These are phyloP conservation scores for Apodospora peruviana DNA, from an alignment of 495 filamentous ascomycete species.

Conservation along the genomic window DNA sequence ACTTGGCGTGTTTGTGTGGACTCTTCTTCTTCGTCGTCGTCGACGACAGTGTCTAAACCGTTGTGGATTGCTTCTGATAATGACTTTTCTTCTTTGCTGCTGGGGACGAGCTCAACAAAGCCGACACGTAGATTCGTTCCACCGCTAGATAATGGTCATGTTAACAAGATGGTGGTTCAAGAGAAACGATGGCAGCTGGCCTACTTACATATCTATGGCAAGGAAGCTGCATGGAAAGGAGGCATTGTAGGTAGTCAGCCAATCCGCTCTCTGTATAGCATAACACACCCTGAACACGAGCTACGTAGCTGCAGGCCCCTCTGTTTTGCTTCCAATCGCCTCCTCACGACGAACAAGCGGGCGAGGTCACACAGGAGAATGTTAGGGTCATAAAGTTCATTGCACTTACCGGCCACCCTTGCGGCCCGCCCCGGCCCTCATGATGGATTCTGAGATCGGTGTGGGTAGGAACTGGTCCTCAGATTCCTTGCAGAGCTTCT, in stretches of 20 bases:
- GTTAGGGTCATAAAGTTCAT: too few relatives aligned
- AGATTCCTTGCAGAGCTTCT: conserved; percentile 58
- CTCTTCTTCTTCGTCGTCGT: conserved; percentile 8
- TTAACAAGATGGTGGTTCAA: background rate
- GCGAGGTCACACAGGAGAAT: too few relatives aligned
- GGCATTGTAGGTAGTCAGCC: conserved; percentile 8
- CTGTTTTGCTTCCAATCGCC: too few relatives aligned
- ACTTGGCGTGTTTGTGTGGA: conserved; percentile 1
- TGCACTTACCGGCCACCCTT: conserved; percentile 54
- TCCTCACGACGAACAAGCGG: too few relatives aligned
- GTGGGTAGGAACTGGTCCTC: conserved; percentile 72
- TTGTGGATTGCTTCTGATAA: background rate
- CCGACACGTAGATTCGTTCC: conserved; percentile 77
- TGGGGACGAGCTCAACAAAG: conserved; percentile 62
- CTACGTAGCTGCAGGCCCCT: too few relatives aligned
- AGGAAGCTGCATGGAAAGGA: conserved; percentile 49
- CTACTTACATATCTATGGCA: conserved; percentile 65
- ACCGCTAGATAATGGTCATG: conserved; percentile 36
- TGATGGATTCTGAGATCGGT: conserved; percentile 59
- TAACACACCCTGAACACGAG: too few relatives aligned
- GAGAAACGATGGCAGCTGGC: conserved; percentile 1
- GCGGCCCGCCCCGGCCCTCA: conserved; percentile 52
- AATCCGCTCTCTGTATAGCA: background rate
- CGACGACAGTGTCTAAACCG: background rate
- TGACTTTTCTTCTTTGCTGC: background rate